Percentiles rank a stretch among this genome's conserved stretches.
phyloP scores from a whole-genome alignment of 164 flowering plant species.

The Taxillus chinensis region DNA sequence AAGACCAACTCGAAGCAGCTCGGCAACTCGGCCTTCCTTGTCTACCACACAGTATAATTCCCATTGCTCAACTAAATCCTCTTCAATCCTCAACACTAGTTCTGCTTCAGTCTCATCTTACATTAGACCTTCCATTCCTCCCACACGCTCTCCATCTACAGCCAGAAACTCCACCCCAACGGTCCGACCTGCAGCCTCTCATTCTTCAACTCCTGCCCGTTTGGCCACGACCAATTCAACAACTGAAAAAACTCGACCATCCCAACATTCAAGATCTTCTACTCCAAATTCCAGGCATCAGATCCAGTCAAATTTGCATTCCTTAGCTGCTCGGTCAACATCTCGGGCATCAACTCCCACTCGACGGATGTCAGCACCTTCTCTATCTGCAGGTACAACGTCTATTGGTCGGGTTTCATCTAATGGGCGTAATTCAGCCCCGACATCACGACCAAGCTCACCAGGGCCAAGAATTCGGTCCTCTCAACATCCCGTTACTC shows the following conservation, averaged over 20 bases:
- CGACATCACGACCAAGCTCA: conserved; percentile 69
- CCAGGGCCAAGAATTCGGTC: conserved; percentile 39
- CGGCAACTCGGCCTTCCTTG: conserved; percentile 72
- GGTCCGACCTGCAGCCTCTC: conserved; percentile 43
- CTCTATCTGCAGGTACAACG: conserved; percentile 33
- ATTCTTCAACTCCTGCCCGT: conserved; percentile 67
- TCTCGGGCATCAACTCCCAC: conserved; percentile 90
- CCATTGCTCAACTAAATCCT: conserved; percentile 45
- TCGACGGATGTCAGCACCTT: conserved; percentile 45
- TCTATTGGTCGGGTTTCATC: conserved; percentile 46
- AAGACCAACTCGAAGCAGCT: conserved; percentile 71
- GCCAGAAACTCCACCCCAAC: conserved; percentile 68
- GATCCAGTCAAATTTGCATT: conserved; percentile 37
- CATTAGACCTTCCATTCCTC: conserved; percentile 75
- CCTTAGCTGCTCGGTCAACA: conserved; percentile 35
- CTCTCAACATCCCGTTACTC: conserved; percentile 57
- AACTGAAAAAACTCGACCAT: conserved; percentile 39
- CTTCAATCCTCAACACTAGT: conserved; percentile 76
- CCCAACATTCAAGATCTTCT: conserved; percentile 66
- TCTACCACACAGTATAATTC: conserved; percentile 38
- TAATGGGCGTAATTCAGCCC: conserved; percentile 44
- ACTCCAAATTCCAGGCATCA: conserved; percentile 74
- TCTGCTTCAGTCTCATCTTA: conserved; percentile 81
- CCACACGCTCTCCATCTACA: conserved; percentile 44
- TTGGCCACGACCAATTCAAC: conserved; percentile 34